Base-by-base conservation (phyloP, 345 rosid species). In the Psidium guajava region DNA sequence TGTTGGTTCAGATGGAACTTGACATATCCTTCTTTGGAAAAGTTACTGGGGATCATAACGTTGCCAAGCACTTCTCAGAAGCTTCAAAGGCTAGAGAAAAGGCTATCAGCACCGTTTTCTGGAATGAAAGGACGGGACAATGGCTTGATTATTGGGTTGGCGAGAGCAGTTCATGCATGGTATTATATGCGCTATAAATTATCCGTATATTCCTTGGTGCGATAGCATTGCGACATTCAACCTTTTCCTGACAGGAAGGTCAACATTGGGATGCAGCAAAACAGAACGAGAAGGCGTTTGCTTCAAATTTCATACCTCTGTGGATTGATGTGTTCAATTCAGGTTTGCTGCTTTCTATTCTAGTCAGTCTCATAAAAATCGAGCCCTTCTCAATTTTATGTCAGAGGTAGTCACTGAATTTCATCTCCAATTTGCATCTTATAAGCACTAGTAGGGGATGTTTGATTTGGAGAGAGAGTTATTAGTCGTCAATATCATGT, bases 81-180 rank as follows among this genome's bases (percentile, higher is more conserved):
- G 93, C 95, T 58, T 91, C 98, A 50, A 85, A 90, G 86, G 94
- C 93, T 10, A 91, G 99, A 86, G 81, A 91, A 87, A 88, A 81
- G 84, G 95, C 98, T 0, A 86, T 96, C 61, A 82, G 89, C 84
- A 82, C 94, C 6, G 86, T 97, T 54, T 95, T 96, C 84, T 95
- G 98, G 98, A 96, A 93, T 52, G 85, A 86, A 44, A 83, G 40
- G 57, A 87, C 56, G 92, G 97, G 98, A 44, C 99, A 96, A 73
- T 97, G 98, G 99, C 90, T 93, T 82, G 99, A 97, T 90, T 97
- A 95, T 90, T 92, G 99, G 96, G 88, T 93, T 27, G 54, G 77
- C 4, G 57, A 77, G 75, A 85, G 83, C 87, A 85, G 73, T 25
- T 11, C 83, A 32, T 83, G 88, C 83, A 50, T 55, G 88, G 88